Conservation (phyloP, 495 filamentous ascomycete genomes). For the Cryomyces minteri region DNA sequence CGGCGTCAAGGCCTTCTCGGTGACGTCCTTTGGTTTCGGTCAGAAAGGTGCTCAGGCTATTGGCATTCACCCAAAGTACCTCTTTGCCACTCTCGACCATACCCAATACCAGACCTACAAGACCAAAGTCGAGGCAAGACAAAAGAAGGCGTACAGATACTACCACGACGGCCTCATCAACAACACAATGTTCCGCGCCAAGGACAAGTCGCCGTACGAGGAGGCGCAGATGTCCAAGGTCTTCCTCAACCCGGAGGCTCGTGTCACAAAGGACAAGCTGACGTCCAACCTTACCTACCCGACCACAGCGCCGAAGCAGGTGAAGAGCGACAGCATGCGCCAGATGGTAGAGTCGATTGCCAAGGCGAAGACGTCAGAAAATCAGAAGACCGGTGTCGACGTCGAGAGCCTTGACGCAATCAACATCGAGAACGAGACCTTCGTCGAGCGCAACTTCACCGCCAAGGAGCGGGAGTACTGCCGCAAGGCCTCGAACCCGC, state of each 20-base stretch:
- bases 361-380: conserved; percentile 45
- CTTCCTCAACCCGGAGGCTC: conserved; percentile 88
- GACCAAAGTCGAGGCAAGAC: conserved; percentile 70
- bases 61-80: conserved; percentile 89
- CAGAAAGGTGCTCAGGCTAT: conserved; percentile 97
- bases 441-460: conserved; percentile 91
- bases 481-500: conserved; percentile 52
- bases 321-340: background rate
- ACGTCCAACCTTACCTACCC: conserved; percentile 58
- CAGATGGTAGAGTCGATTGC: conserved; percentile 61
- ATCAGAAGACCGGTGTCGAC: conserved; percentile 82
- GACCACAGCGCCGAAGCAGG: conserved; percentile 36
- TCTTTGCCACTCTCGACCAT: conserved; percentile 86
- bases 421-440: conserved; percentile 83
- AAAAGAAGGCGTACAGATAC: conserved; percentile 96
- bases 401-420: conserved; percentile 71
- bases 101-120: conserved; percentile 67
- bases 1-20: conserved; percentile 92
- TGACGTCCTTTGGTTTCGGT: conserved; percentile 98
- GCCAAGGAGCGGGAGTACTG: conserved; percentile 67
- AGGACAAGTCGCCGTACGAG: conserved; percentile 74
- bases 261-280: conserved; percentile 72
- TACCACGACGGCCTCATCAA: conserved; percentile 95
- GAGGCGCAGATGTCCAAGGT: conserved; percentile 71
- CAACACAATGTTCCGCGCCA: conserved; percentile 93